Base-by-base conservation (phyloP, 2,329 filamentous ascomycete genomes). In the Ophidiomyces ophidiicola region DNA sequence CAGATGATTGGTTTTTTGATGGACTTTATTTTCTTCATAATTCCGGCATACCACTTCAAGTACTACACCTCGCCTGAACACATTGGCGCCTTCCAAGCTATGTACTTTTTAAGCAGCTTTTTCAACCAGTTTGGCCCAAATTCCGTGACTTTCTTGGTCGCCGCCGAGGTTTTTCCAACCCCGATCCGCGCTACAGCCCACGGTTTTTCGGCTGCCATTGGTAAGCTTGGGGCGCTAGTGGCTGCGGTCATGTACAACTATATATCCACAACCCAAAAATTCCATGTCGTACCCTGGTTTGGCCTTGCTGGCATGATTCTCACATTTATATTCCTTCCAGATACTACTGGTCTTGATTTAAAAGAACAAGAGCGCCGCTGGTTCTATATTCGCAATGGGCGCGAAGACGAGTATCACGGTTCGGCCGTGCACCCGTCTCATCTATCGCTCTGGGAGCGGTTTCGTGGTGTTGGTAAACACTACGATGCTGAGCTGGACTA, bases 121-220 rank as follows among this genome's bases (percentile, higher is more conserved):
- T 96, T 96, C 78, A 94, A 94, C 72, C 88, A 96, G 60, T 96
- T 96, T 55, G 88, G 88, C 8, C 88, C 88, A 62, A 96, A 96
- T 72, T 80, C 78, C 32, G 86, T 94, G 53, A 94, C 87, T 46
- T 96, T 96, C 81, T 75, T 96, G 50, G 83, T 93, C 24, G 88
- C 88, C 30, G 88, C 85, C 30, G 88, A 96, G 61, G 85, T 94
- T n/a, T 96, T 84, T 71, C 88, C 88, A 6, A 94, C 87, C 0
- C 83, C 87, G 6, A 78, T 96, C 50, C 86, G 88, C 53, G 88
- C 88, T 49, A 86, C 84, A 12, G 88, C 88, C 36, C 88, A 96
- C 69, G 88, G 88, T 42, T 84, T 94, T 64, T 86, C 83, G n/a
- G 88, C 88, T 47, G 88, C 86, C 42, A 70, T 81, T 40, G 88